Percentiles rank a stretch among this genome's conserved stretches.
Evolutionary conservation across 176 grass and related monocot genomes (phyloP).

Genomic region (Carex littledalei): DNA sequence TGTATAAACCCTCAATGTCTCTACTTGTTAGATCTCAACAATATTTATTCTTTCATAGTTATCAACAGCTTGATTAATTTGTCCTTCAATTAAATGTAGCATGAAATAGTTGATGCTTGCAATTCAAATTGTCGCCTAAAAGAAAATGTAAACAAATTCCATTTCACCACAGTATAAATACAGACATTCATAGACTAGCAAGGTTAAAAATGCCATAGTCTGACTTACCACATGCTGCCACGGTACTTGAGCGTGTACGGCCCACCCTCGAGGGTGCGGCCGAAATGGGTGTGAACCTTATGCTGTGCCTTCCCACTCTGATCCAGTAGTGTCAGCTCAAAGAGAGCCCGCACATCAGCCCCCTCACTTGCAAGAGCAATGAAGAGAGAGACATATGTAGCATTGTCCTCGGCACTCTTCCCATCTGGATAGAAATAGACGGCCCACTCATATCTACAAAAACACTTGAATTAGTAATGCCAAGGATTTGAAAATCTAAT

Average conservation of each 20-base stretch:
- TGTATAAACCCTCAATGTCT: neutral
- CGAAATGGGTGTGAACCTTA: conserved; percentile 92
- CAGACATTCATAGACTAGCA: neutral
- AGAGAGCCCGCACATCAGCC: conserved; percentile 84
- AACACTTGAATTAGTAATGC: neutral
- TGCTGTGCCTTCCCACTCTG: conserved; percentile 86
- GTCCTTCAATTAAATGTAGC: neutral
- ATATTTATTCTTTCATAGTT: neutral
- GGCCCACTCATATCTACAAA: conserved; percentile 60
- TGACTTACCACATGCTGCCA: conserved; percentile 86
- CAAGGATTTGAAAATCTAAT: neutral
- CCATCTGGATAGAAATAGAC: conserved; percentile 98
- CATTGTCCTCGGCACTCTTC: conserved; percentile 84
- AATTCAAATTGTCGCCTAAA: neutral
- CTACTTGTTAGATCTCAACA: neutral
- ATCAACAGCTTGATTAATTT: neutral
- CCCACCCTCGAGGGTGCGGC: conserved; percentile 70
- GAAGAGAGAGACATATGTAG: conserved; percentile 81
- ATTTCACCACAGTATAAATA: neutral
- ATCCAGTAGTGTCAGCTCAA: conserved; percentile 86
- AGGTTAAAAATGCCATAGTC: neutral
- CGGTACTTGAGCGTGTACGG: conserved; percentile 93
- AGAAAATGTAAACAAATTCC: neutral
- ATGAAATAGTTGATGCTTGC: neutral
- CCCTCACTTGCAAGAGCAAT: conserved; percentile 92